Base-by-base conservation (phyloP, 2,329 filamentous ascomycete species). In the Mollisiaceae sp. region DNA sequence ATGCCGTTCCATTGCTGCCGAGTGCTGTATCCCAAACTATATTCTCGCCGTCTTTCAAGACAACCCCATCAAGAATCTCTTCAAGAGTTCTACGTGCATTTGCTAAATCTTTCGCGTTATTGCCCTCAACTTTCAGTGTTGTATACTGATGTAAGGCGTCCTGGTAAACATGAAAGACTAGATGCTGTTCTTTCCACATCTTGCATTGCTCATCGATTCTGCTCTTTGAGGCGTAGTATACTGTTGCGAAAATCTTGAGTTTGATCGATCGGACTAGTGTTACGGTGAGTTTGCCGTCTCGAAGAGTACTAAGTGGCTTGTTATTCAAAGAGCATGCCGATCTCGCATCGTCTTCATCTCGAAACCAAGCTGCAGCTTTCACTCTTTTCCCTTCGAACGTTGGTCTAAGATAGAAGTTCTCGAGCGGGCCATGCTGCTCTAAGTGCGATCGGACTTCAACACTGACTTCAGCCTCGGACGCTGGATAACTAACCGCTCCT, bases 1-100 rank as follows among this genome's bases (percentile, higher is more conserved):
- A 70, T 50, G 65, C 64, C 35, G 59, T 66, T 63, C 70, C 66
- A 57, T 70, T 71, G 45, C 57, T 67, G 60, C 62, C 66, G 41
- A 72, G 60, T 55, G 65, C 54, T 39, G 55, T 22, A 32, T 64
- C 57, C 20, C 64, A 62, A 55, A 65, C 61, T 27, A 36, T 12
- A 58, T 38, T 58, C 38, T 41, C 35, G 22, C 38, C 56, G 41
- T 59, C 36, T 36, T 39, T 64, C 4, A 65, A 58, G 58, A 65
- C 50, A 35, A 65, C 61, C 12, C 54, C 54, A 59, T 50, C 50
- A 32, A 59, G 35, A 52, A 59, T 59, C 5, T 58, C 56, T 24
- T 63, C 55, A 54, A 63, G 61, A 38, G 32, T 59, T 54, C 27
- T 63, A 15, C 61, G 61, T 18, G 61, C 55, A 36, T 52, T 32